These are phyloP conservation scores for Ogataea nitratoaversa DNA, from an alignment of 805 yeast species.

Conservation along the genomic window DNA sequence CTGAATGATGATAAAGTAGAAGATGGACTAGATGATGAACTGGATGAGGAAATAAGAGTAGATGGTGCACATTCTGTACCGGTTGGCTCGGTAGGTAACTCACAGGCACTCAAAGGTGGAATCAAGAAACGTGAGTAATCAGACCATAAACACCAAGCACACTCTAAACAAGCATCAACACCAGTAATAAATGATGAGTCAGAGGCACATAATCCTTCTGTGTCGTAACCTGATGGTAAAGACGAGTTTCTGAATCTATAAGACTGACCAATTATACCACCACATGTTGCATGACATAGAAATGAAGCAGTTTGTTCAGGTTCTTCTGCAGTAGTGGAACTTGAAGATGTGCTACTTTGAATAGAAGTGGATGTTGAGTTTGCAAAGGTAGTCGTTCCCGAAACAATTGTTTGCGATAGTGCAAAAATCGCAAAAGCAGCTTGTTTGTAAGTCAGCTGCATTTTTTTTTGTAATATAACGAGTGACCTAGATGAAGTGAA, in stretches of 20 bases:
- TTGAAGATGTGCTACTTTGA: neutral
- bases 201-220: constrained; percentile 29
- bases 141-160: constrained; percentile 39
- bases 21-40: no score
- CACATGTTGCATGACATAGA: constrained; percentile 34
- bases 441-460: neutral
- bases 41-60: constrained; percentile 1
- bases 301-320: constrained; percentile 29
- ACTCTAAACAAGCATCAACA: constrained; percentile 33
- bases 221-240: constrained; percentile 28
- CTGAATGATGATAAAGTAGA: neutral
- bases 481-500: no score
- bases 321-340: neutral
- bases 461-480: neutral
- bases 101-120: constrained; percentile 31
- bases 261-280: constrained; percentile 30
- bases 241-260: constrained; percentile 15
- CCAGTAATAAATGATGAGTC: constrained; percentile 24
- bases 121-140: constrained; percentile 32
- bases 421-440: neutral
- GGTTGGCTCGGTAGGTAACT: constrained; percentile 32
- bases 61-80: constrained; percentile 29
- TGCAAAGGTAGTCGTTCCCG: neutral
- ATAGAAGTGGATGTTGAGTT: constrained; percentile 6
- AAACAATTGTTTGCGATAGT: neutral